A percentile compares a stretch with the other conserved stretches of the same genome.
Conservation (phyloP, 805 yeast species). For the Candida xiaguanensis region DNA sequence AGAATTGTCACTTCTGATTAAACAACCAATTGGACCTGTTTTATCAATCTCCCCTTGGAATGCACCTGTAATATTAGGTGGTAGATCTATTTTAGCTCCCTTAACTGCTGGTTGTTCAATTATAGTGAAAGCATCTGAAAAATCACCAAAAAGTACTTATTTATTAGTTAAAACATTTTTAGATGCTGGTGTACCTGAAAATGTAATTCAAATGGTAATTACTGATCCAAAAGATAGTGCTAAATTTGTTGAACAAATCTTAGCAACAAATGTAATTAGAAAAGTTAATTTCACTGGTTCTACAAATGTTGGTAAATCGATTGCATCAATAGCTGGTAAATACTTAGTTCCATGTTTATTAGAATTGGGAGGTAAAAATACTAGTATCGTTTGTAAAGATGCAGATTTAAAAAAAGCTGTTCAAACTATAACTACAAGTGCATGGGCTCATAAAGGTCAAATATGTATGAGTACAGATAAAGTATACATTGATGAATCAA, state of each 20-base stretch:
- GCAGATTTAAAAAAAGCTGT: slow-evolving; percentile 32
- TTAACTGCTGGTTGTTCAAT: slow-evolving; percentile 50
- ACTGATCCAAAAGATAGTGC: slow-evolving; percentile 21
- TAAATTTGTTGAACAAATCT: slow-evolving; percentile 20
- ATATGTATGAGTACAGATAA: slow-evolving; percentile 46
- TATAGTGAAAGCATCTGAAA: slow-evolving; percentile 38
- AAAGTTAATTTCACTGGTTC: slow-evolving; percentile 48
- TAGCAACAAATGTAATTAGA: slow-evolving; percentile 23
- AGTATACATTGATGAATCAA: slow-evolving; percentile 30
- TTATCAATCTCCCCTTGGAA: slow-evolving; percentile 48
- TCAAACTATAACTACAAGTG: slow-evolving; percentile 22
- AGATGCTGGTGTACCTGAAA: slow-evolving; percentile 37
- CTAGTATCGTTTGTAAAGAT: slow-evolving; percentile 28
- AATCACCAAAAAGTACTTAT: slow-evolving; percentile 31
- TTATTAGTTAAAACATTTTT: slow-evolving; percentile 28
- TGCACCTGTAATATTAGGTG: slow-evolving; percentile 41
- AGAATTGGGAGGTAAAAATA: slow-evolving; percentile 47
- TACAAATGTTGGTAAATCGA: slow-evolving; percentile 32
- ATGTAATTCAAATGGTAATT: slow-evolving; percentile 34
- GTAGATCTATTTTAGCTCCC: slow-evolving; percentile 40
- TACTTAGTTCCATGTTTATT: slow-evolving; percentile 38
- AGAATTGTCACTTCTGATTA: slow-evolving; percentile 25
- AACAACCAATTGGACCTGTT: slow-evolving; percentile 44
- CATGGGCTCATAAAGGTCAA: slow-evolving; percentile 46
- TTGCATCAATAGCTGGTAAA: slow-evolving; percentile 34